Evolutionary conservation across 805 yeast species (phyloP), one percentile per base, ranked within the genome.

Genomic region (Cyberlindnera xishuangbannaensis): DNA sequence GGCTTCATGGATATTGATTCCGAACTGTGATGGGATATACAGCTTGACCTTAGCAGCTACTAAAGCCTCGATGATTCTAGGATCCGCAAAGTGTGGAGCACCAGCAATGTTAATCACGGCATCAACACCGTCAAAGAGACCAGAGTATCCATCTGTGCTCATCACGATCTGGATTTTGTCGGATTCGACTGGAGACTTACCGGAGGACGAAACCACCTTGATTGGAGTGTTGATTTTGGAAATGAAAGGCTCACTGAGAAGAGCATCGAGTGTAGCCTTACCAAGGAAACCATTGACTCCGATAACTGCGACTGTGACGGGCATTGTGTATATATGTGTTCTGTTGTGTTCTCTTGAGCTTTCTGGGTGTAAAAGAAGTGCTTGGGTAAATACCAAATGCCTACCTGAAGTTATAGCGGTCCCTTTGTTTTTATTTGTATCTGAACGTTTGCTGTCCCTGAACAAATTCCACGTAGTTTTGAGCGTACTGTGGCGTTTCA

Each of bases 11-110:
- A 65, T 31, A 34, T 73, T 75, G 15, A 61, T 45, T 25, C 84
- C 86, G 45, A 71, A 78, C 45, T 76, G 82, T 3, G 79, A 69
- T 20, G 82, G 80, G 42, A 76, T 67, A 56, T 64, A 76, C 21
- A 73, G 48, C 48, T 69, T 67, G 31, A 75, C 73, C 41, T 68
- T 66, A 31, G 60, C 62, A 19, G 48, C 54, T 8, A 51, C 49
- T 3, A 67, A 66, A 7, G 69, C 64, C 30, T 68, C 71, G 21
- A 67, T 37, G n/a, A 57, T 40, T 1, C 44, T 56, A 20, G 56
- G 64, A 13, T 46, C 48, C 7, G 68, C 62, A 18, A 43, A 44
- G 10, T 53, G 37, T 15, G 50, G 46, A 18, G 40, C 17, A n/a
- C 62, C 53, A 26, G 62, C 44, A 27, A 75, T 55, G 40, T 71